Conservation (phyloP, 371 early-diverging fungal species). For the Astathelohania contejeani region DNA sequence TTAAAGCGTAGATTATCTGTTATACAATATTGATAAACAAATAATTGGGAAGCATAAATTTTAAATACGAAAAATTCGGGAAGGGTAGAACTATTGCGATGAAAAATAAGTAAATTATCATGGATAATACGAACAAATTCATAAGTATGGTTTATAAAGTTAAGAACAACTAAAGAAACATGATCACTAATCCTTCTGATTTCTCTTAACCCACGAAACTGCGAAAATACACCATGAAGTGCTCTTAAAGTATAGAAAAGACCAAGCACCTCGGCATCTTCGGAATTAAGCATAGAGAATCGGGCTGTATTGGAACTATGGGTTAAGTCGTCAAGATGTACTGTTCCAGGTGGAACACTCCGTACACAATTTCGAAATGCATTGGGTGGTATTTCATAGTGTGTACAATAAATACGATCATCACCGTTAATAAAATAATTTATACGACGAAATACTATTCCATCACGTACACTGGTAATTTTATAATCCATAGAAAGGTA, state of each 20-base stretch:
- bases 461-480: slow-evolving; percentile 21
- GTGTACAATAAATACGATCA: too few relatives aligned
- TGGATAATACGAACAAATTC: slow-evolving; percentile 39
- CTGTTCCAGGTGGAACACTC: too few relatives aligned
- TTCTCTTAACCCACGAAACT: slow-evolving; percentile 21
- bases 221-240: slow-evolving; percentile 38
- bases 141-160: too few relatives aligned
- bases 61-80: slow-evolving; percentile 46
- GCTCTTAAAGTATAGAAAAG: slow-evolving; percentile 12
- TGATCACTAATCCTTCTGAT: slow-evolving; percentile 8
- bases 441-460: slow-evolving; percentile 24
- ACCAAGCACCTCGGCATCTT: slow-evolving; percentile 27
- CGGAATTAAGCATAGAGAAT: background rate
- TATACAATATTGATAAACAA: slow-evolving; percentile 27
- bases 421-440: slow-evolving; percentile 38
- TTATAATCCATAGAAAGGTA: slow-evolving; percentile 37
- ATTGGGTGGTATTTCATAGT: too few relatives aligned
- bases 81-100: slow-evolving; percentile 25
- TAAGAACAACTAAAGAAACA: slow-evolving; percentile 23
- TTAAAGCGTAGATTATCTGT: slow-evolving; percentile 10
- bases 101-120: slow-evolving; percentile 34
- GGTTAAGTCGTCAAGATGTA: slow-evolving; percentile 5
- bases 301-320: background rate
- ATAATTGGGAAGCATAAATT: slow-evolving; percentile 14
- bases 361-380: too few relatives aligned